Evolutionary conservation across 768 basidiomycete genomes (phyloP).

Genomic region (Cyclocybe cylindracea): DNA sequence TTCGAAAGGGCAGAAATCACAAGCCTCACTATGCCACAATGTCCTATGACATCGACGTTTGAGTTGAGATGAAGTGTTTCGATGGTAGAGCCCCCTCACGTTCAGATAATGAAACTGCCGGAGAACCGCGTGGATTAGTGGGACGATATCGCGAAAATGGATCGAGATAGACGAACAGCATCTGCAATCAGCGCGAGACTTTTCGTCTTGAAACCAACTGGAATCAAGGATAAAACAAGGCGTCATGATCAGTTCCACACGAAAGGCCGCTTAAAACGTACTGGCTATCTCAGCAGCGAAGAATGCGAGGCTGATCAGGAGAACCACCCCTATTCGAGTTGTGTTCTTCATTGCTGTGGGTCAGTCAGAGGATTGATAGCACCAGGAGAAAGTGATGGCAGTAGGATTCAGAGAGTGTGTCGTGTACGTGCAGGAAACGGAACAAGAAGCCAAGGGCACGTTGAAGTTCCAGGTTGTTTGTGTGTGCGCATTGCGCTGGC

Average conservation of each 20-base stretch:
- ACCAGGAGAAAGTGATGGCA: too few relatives aligned
- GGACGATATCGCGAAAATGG: constrained; percentile 5
- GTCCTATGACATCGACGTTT: constrained; percentile 45
- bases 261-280: constrained; percentile 18
- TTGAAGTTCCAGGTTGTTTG: too few relatives aligned
- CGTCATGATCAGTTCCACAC: background rate
- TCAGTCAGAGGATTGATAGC: too few relatives aligned
- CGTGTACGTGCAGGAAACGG: too few relatives aligned
- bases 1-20: background rate
- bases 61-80: background rate
- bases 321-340: constrained; percentile 45
- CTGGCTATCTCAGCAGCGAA: constrained; percentile 52
- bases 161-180: constrained; percentile 39
- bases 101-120: constrained; percentile 56
- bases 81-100: constrained; percentile 36
- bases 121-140: constrained; percentile 7
- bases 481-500: too few relatives aligned
- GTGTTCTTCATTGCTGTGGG: constrained; percentile 43
- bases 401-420: background rate
- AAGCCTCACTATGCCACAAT: constrained; percentile 45
- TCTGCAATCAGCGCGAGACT: constrained; percentile 59
- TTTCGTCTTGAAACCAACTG: constrained; percentile 57
- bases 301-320: constrained; percentile 47
- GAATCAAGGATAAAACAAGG: background rate
- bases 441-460: too few relatives aligned